Conservation (phyloP, 2,329 filamentous ascomycete genomes). For the Thielaviopsis populi region DNA sequence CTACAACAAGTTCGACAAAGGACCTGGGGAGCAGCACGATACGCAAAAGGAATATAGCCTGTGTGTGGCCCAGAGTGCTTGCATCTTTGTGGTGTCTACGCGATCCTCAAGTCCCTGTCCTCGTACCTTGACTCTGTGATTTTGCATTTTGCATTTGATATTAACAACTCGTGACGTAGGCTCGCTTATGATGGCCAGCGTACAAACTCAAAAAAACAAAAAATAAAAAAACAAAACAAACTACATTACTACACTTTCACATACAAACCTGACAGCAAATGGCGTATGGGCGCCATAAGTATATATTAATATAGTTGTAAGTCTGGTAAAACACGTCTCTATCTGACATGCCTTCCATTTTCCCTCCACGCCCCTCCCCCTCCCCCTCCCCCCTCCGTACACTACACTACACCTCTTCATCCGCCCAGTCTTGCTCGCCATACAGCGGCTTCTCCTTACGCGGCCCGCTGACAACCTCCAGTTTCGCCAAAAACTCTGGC, state of each 20-base stretch:
- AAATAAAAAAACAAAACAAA: too few relatives aligned
- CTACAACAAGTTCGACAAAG: neutral
- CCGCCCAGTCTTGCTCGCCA: slow-evolving; percentile 51
- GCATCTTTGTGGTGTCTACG: neutral
- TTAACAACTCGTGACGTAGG: neutral
- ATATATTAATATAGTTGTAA: neutral
- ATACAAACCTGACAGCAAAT: neutral
- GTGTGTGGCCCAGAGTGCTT: too few relatives aligned
- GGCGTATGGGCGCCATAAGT: neutral
- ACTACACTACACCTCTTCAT: slow-evolving; percentile 47
- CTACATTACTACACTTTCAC: neutral
- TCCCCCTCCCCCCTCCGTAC: too few relatives aligned
- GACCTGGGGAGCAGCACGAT: neutral
- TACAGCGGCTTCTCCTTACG: slow-evolving; percentile 39
- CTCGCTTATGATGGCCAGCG: neutral
- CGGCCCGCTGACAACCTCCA: slow-evolving; percentile 45
- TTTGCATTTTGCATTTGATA: too few relatives aligned
- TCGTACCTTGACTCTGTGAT: neutral
- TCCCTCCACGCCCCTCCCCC: neutral
- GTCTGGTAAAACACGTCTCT: neutral
- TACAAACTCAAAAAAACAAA: neutral
- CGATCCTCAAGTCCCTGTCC: neutral
- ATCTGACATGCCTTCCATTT: neutral
- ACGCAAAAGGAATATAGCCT: neutral
- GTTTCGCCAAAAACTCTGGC: slow-evolving; percentile 77